Evolutionary conservation across 305 asterid genomes (phyloP).

Genomic region (Monarda citriodora): DNA sequence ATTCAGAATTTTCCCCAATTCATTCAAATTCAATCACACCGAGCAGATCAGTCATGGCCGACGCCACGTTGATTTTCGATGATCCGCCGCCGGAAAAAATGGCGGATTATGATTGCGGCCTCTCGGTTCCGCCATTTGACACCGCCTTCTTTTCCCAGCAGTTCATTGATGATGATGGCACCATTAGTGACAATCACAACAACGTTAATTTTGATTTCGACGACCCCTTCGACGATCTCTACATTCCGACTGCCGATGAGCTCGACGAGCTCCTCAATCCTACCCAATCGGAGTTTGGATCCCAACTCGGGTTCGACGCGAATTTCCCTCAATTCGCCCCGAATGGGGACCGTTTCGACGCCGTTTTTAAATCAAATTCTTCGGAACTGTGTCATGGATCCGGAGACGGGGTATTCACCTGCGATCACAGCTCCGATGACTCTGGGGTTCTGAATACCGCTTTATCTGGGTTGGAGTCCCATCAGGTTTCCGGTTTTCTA

Average conservation of each 20-base stretch:
- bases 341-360: constrained; percentile 19
- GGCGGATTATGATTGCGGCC: constrained; percentile 31
- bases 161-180: constrained; percentile 20
- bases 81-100: constrained; percentile 24
- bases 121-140: constrained; percentile 63
- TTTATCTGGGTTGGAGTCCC: constrained; percentile 28
- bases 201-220: constrained; percentile 34
- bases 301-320: constrained; percentile 15
- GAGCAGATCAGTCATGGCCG: constrained; percentile 31
- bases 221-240: constrained; percentile 51
- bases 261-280: constrained; percentile 42
- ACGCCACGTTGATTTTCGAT: constrained; percentile 27
- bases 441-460: constrained; percentile 35
- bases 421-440: constrained; percentile 34
- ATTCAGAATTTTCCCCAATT: background rate
- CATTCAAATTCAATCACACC: background rate
- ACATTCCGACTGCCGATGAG: constrained; percentile 31
- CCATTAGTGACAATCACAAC: constrained; percentile 15
- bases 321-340: constrained; percentile 20
- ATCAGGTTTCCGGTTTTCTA: constrained; percentile 37
- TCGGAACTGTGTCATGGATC: constrained; percentile 23
- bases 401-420: constrained; percentile 19
- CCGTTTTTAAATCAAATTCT: constrained; percentile 14
- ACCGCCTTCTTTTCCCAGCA: constrained; percentile 39
- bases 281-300: constrained; percentile 1